Conservation (phyloP, 805 yeast genomes). For the Hermanozyma aechmeae region DNA sequence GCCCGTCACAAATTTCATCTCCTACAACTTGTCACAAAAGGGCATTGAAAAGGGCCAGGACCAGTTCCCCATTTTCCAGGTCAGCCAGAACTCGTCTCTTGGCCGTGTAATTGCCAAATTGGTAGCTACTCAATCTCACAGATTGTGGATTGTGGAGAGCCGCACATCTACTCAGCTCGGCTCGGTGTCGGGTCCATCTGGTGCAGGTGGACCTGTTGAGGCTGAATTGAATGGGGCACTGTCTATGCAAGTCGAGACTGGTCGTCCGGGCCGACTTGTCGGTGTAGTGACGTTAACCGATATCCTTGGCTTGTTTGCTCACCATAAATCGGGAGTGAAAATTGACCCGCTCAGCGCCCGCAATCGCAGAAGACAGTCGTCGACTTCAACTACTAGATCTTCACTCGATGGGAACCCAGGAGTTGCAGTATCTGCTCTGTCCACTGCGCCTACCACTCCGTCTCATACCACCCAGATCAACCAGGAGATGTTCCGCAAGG, state of each 20-base stretch:
- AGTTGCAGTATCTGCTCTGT: too few relatives aligned
- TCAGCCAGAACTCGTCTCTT: constrained; percentile 65
- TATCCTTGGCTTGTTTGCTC: constrained; percentile 72
- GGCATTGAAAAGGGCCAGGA: constrained; percentile 94
- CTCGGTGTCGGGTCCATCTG: too few relatives aligned
- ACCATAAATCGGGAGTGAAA: constrained; percentile 52
- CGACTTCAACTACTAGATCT: constrained; percentile 21
- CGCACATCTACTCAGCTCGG: constrained; percentile 5
- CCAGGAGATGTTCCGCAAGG: constrained; percentile 11
- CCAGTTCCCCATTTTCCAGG: constrained; percentile 94
- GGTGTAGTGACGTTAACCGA: constrained; percentile 94
- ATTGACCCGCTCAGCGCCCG: constrained; percentile 86
- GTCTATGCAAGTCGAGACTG: constrained; percentile 14
- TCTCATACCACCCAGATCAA: too few relatives aligned
- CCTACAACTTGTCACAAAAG: constrained; percentile 75
- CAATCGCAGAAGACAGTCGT: constrained; percentile 71
- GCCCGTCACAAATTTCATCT: constrained; percentile 79
- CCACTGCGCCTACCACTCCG: too few relatives aligned
- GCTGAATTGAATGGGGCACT: constrained; percentile 8
- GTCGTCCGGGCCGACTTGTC: constrained; percentile 69
- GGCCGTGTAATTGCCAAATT: constrained; percentile 89
- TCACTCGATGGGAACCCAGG: not conserved
- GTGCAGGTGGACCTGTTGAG: constrained; percentile 4
- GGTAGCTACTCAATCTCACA: constrained; percentile 90
- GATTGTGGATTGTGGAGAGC: constrained; percentile 71